phyloP scores from a whole-genome alignment of 495 filamentous ascomycete genomes.

The Xylaria nigripes region DNA sequence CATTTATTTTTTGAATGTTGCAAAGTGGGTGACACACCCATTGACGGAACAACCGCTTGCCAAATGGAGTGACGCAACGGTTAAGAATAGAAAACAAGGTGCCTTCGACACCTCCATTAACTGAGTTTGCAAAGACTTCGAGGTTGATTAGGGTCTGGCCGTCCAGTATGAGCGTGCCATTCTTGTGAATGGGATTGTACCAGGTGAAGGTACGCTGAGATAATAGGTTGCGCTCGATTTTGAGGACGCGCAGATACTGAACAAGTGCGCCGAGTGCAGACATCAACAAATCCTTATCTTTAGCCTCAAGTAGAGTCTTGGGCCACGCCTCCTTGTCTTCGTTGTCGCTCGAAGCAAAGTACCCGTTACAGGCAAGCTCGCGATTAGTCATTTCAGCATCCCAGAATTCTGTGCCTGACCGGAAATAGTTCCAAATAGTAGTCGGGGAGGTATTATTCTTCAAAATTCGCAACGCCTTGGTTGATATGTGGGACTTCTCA shows the following conservation, averaged over 20 bases:
- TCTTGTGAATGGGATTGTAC: constrained; percentile 92
- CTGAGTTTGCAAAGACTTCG: constrained; percentile 91
- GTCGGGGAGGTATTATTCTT: constrained; percentile 92
- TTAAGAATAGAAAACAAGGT: constrained; percentile 89
- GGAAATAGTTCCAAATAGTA: constrained; percentile 92
- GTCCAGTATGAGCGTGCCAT: constrained; percentile 86
- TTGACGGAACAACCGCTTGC: constrained; percentile 91
- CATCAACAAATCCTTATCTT: constrained; percentile 76
- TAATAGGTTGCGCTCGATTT: constrained; percentile 80
- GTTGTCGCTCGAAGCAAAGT: constrained; percentile 60
- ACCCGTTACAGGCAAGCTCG: constrained; percentile 73
- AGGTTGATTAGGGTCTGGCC: constrained; percentile 96
- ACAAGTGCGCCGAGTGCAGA: constrained; percentile 87
- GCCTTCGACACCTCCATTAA: constrained; percentile 74
- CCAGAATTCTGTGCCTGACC: constrained; percentile 88
- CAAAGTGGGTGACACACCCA: constrained; percentile 97
- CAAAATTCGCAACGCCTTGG: constrained; percentile 81
- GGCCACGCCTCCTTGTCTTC: constrained; percentile 71
- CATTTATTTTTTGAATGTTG: constrained; percentile 79
- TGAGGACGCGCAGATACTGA: constrained; percentile 78
- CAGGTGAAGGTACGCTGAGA: constrained; percentile 84
- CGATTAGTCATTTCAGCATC: constrained; percentile 68
- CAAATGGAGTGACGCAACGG: constrained; percentile 91
- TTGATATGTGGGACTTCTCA: constrained; percentile 79
- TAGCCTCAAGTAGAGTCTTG: constrained; percentile 58